These are phyloP conservation scores for Meyerozyma athensensis DNA, from an alignment of 1,139 yeast species.

Conservation along the genomic window DNA sequence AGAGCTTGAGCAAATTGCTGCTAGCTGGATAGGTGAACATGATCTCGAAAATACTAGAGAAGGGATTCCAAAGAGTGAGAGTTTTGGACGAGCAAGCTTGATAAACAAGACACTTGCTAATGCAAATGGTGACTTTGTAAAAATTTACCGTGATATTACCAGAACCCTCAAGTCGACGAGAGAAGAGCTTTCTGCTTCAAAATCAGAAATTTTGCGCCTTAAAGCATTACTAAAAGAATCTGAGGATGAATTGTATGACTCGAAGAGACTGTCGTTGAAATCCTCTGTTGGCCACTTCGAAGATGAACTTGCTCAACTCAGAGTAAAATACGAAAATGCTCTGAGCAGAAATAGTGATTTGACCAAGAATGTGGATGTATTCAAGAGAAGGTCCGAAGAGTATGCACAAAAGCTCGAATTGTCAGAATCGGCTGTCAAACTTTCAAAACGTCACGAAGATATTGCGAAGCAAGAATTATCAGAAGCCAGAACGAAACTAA, in stretches of 20 bases:
- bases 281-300: slow-evolving; percentile 38
- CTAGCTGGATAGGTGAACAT: slow-evolving; percentile 3
- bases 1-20: slow-evolving; percentile 31
- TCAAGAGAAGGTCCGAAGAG: slow-evolving; percentile 70
- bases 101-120: slow-evolving; percentile 22
- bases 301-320: slow-evolving; percentile 37
- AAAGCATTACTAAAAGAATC: slow-evolving; percentile 46
- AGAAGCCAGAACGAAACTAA: slow-evolving; percentile 51
- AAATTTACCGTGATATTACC: slow-evolving; percentile 54
- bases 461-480: slow-evolving; percentile 50
- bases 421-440: slow-evolving; percentile 70
- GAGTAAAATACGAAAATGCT: slow-evolving; percentile 51
- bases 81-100: slow-evolving; percentile 36
- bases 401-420: slow-evolving; percentile 69
- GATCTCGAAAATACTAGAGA: slow-evolving; percentile 7
- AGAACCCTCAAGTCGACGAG: slow-evolving; percentile 46
- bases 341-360: slow-evolving; percentile 50
- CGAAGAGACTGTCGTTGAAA: slow-evolving; percentile 31
- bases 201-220: slow-evolving; percentile 48
- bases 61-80: slow-evolving; percentile 29
- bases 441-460: slow-evolving; percentile 60
- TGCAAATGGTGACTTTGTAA: slow-evolving; percentile 43
- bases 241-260: slow-evolving; percentile 43
- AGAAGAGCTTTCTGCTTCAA: slow-evolving; percentile 46
- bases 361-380: slow-evolving; percentile 51